Evolutionary conservation across 1,284 basidiomycete genomes (phyloP).

Genomic region (Omphalotus olearius): DNA sequence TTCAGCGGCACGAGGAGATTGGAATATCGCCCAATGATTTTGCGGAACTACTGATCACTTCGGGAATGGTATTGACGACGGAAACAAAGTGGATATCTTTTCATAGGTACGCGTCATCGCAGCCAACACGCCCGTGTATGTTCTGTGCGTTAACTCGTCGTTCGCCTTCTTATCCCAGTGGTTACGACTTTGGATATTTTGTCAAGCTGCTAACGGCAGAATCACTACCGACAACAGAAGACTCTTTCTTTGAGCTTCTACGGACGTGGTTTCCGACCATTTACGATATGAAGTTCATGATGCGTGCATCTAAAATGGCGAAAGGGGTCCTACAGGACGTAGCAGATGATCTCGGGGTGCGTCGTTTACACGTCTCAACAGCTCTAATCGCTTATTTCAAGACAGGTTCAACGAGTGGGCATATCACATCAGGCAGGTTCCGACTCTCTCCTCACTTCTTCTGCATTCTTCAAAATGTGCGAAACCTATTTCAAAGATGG

Average conservation of each 20-base stretch:
- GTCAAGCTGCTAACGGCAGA: slow-evolving; percentile 91
- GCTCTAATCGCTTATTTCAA: slow-evolving; percentile 9
- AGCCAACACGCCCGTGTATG: no score
- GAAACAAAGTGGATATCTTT: slow-evolving; percentile 98
- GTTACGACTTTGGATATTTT: slow-evolving; percentile 99
- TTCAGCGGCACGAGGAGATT: slow-evolving; percentile 88
- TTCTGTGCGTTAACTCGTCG: not conserved
- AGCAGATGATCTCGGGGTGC: slow-evolving; percentile 86
- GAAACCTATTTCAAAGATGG: slow-evolving; percentile 86
- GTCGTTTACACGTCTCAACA: slow-evolving; percentile 14
- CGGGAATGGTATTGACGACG: slow-evolving; percentile 85
- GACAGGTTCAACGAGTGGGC: slow-evolving; percentile 83
- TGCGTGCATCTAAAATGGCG: slow-evolving; percentile 83
- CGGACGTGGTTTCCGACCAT: slow-evolving; percentile 94
- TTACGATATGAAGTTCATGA: slow-evolving; percentile 98
- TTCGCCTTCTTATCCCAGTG: slow-evolving; percentile 45
- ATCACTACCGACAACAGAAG: slow-evolving; percentile 86
- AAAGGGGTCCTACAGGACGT: slow-evolving; percentile 96
- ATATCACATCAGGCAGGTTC: slow-evolving; percentile 95
- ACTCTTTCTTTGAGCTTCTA: slow-evolving; percentile 87
- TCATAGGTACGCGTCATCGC: slow-evolving; percentile 68
- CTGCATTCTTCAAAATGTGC: slow-evolving; percentile 95
- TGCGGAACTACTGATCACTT: slow-evolving; percentile 96
- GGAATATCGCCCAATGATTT: slow-evolving; percentile 95
- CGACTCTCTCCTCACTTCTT: slow-evolving; percentile 89